These are phyloP conservation scores for Trichoderma citrinoviride DNA, from an alignment of 2,329 filamentous ascomycete genomes.

Conservation along the genomic window DNA sequence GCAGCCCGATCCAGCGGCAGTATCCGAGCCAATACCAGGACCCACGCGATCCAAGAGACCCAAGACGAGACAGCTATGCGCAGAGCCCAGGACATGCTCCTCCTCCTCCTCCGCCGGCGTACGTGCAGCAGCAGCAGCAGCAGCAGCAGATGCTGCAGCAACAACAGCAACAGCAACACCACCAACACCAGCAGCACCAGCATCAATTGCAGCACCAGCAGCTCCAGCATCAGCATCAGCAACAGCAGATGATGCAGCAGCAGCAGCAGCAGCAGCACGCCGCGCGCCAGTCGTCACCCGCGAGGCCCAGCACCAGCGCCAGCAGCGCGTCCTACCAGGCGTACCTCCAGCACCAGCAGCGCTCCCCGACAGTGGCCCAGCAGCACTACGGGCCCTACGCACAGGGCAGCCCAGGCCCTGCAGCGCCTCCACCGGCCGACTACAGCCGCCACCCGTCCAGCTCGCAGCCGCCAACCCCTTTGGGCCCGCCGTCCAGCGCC, in stretches of 20 bases:
- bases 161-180: conserved; percentile 40
- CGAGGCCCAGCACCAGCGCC: conserved; percentile 47
- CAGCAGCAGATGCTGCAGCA: conserved; percentile 21
- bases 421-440: conserved; percentile 42
- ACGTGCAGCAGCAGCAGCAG: conserved; percentile 5
- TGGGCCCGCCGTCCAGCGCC: conserved; percentile 48
- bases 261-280: conserved; percentile 24
- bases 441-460: conserved; percentile 43
- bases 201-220: conserved; percentile 47
- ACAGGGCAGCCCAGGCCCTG: conserved; percentile 53
- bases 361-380: conserved; percentile 52
- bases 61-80: conserved; percentile 47
- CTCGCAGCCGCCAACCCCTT: conserved; percentile 54
- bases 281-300: conserved; percentile 39
- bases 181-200: conserved; percentile 48
- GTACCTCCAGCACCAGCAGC: conserved; percentile 51
- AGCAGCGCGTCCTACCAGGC: conserved; percentile 36
- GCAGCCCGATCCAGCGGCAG: conserved; percentile 52
- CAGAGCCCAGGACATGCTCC: conserved; percentile 37
- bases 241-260: conserved; percentile 28
- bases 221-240: conserved; percentile 45
- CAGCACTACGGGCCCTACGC: conserved; percentile 50
- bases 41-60: conserved; percentile 29
- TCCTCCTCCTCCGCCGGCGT: conserved; percentile 21
- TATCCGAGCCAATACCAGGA: conserved; percentile 44